Base-by-base conservation (phyloP, 2,329 filamentous ascomycete species). In the Microthyrium microscopicum region DNA sequence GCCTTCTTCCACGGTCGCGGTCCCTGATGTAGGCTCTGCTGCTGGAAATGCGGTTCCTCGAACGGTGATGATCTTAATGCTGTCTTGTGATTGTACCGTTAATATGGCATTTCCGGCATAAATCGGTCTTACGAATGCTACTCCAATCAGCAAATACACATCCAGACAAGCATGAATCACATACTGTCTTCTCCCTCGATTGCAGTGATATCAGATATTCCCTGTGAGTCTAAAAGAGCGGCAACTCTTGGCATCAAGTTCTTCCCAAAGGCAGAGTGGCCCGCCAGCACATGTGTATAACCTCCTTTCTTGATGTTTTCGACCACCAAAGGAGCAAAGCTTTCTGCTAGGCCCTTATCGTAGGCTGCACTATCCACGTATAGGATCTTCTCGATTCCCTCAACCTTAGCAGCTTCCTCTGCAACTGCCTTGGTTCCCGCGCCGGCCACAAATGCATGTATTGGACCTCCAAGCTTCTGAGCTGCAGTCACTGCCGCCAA, bases 81-180 rank as follows among this genome's bases (percentile, higher is more conserved):
- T 53, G 50, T 98, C 89, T 41, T 70, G 71, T 3, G 84, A 93
- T 57, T 95, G 81, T 38, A 98, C 85, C 7, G 89, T 98, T 22
- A 91, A 73, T 50, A 98, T 93, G 30, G 87, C 89, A 52, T 98
- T 98, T 35, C 89, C 89, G 37, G 89, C 89, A 55, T 98, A 98
- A 50, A 98, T 94, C 19, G 89, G 87, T 37, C 89, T 79, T 35
- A 94, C 78, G 49, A 98, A 98, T 9, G 83, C 68, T 71, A 11
- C 25, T 21, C 31, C n/a, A 35, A 26, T 12, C 5, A 4, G 19
- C 31, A 9, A 29, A 11, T 8, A 8, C 8, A 32, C 7, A 25
- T 9, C 7, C 9, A 16, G 15, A 16, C 27, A 37, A 3, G 32
- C 13, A 9, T 13, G 7, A 16, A 6, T 17, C 26, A 56, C 67